Conservation (phyloP, 495 filamentous ascomycete genomes). For the Cladorrhinum samala region DNA sequence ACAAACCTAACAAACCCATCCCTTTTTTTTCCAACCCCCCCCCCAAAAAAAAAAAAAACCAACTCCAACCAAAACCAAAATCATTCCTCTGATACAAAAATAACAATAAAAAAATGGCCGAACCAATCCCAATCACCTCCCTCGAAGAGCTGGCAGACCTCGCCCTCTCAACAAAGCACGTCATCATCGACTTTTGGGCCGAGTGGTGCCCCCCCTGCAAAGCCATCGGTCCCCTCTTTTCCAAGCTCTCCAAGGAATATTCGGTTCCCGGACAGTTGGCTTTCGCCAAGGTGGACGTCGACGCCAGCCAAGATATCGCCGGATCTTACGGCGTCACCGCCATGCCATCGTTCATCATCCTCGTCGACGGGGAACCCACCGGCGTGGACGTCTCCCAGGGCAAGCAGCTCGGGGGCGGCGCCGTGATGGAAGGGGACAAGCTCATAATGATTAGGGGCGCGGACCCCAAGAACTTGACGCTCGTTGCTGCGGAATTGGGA, state of each 20-base stretch:
- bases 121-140: conserved; percentile 20
- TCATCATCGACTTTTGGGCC: conserved; percentile 48
- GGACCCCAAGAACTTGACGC: conserved; percentile 25
- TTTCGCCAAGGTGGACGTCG: conserved; percentile 57
- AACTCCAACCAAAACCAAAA: not conserved
- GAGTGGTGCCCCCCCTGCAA: conserved; percentile 66
- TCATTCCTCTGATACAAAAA: not conserved
- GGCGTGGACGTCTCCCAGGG: conserved; percentile 54
- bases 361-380: conserved; percentile 62
- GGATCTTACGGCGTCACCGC: conserved; percentile 43
- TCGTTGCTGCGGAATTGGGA: conserved; percentile 28
- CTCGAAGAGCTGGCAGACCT: conserved; percentile 27
- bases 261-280: conserved; percentile 36
- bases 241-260: conserved; percentile 43
- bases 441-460: conserved; percentile 29
- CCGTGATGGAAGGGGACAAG: conserved; percentile 14
- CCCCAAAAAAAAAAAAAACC: too few species aligned
- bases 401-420: conserved; percentile 1
- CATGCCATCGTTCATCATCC: conserved; percentile 81
- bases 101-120: conserved; percentile 16
- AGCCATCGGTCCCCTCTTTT: conserved; percentile 56
- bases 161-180: conserved; percentile 32
- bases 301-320: conserved; percentile 44
- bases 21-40: too few species aligned
- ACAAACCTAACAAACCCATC: too few species aligned